phyloP scores from a whole-genome alignment of 139 green algal species.

The Limnomonas spitsbergensis region DNA sequence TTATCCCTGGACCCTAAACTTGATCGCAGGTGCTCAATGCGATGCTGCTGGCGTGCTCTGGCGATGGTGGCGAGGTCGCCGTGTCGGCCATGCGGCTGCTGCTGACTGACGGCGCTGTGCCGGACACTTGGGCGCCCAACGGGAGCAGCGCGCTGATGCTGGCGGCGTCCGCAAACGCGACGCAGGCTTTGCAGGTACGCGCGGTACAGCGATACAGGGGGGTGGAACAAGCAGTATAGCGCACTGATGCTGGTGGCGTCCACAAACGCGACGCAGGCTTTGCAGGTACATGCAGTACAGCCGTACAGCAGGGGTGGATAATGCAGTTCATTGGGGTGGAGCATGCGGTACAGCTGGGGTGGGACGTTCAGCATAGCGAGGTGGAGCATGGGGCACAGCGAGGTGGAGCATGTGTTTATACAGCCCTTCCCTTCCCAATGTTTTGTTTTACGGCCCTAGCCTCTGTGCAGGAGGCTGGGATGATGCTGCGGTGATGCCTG shows the following conservation, averaged over 20 bases:
- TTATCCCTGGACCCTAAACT: no score
- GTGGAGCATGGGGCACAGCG: not conserved
- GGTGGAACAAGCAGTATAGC: constrained; percentile 61
- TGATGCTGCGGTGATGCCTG: no score
- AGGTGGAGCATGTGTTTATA: no score
- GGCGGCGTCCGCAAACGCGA: constrained; percentile 58
- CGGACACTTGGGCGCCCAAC: constrained; percentile 76
- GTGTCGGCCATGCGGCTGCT: constrained; percentile 51
- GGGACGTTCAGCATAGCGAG: no score
- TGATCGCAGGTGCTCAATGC: no score
- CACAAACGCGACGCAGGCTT: constrained; percentile 43
- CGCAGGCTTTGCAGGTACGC: constrained; percentile 40
- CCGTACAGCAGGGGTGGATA: not conserved
- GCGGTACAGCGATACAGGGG: not conserved
- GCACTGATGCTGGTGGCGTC: constrained; percentile 76
- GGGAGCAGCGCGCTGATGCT: constrained; percentile 73
- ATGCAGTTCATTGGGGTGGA: constrained; percentile 68
- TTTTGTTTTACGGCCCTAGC: no score
- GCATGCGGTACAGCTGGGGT: no score
- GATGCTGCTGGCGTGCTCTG: constrained; percentile 71
- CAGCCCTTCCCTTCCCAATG: no score
- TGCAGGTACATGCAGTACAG: constrained; percentile 31
- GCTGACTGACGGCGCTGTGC: constrained; percentile 61
- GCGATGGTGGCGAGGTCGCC: constrained; percentile 19
- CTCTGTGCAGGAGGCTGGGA: no score